Percentiles rank a stretch among this genome's conserved stretches.
Conservation (phyloP, 208 protist species). For the Trichomonas tenax region DNA sequence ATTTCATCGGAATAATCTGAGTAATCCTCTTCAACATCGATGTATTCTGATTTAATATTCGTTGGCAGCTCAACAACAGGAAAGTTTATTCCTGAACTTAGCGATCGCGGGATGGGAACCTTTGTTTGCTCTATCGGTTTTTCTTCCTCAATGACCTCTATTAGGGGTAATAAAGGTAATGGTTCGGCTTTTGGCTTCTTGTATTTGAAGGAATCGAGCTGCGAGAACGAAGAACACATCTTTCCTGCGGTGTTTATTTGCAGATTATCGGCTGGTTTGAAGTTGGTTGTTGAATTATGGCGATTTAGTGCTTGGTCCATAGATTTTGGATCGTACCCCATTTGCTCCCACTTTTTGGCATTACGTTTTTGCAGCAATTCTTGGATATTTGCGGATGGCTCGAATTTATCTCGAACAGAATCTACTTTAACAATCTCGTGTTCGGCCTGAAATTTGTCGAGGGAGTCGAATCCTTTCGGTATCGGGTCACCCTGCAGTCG, state of each 20-base stretch:
- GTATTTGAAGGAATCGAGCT: background rate
- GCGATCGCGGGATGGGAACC: background rate
- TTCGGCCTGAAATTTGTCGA: background rate
- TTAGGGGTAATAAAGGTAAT: background rate
- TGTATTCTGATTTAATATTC: background rate
- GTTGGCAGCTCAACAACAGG: background rate
- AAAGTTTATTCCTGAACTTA: background rate
- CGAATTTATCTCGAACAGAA: background rate
- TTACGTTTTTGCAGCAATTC: background rate
- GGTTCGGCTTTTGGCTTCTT: background rate
- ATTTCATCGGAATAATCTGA: background rate
- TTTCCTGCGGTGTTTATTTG: background rate
- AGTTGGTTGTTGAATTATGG: background rate
- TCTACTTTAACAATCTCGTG: background rate
- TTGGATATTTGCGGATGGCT: background rate
- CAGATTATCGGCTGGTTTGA: background rate
- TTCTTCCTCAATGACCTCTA: background rate
- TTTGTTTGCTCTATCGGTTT: background rate
- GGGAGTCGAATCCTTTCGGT: background rate
- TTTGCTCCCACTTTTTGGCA: background rate
- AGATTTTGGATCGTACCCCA: background rate
- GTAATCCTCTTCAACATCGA: background rate
- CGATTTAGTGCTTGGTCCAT: background rate
- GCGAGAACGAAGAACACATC: background rate
- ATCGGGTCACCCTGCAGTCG: background rate